Conservation (phyloP, 768 basidiomycete species). For the Psilocybe cyanescens region DNA sequence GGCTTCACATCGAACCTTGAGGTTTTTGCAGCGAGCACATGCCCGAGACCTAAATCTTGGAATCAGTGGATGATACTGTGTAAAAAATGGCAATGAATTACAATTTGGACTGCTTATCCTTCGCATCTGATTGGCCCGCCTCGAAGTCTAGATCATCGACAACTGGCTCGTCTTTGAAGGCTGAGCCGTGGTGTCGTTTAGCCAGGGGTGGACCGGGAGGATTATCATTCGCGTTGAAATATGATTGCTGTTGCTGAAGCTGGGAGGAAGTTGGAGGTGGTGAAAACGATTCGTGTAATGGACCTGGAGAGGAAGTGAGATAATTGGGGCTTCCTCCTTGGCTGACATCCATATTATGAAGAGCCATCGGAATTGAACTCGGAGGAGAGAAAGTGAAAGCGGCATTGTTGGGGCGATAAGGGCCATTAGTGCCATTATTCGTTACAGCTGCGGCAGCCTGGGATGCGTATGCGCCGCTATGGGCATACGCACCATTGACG, state of each 20-base stretch:
- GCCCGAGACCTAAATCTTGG: slow-evolving; percentile 52
- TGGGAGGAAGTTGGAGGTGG: slow-evolving; percentile 16
- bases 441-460: slow-evolving; percentile 11
- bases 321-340: slow-evolving; percentile 13
- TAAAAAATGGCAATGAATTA: slow-evolving; percentile 23
- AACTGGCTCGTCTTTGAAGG: slow-evolving; percentile 32
- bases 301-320: slow-evolving; percentile 27
- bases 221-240: slow-evolving; percentile 22
- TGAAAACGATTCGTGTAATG: slow-evolving; percentile 30
- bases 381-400: slow-evolving; percentile 16
- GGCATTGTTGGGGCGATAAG: slow-evolving; percentile 18
- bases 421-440: slow-evolving; percentile 4
- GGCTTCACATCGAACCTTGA: slow-evolving; percentile 79
- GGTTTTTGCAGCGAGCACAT: slow-evolving; percentile 70
- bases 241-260: slow-evolving; percentile 21
- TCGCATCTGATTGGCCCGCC: slow-evolving; percentile 32
- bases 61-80: slow-evolving; percentile 11
- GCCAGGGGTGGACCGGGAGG: slow-evolving; percentile 24
- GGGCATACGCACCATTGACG: slow-evolving; percentile 14
- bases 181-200: slow-evolving; percentile 40
- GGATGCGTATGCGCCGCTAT: slow-evolving; percentile 15
- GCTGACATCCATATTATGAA: slow-evolving; percentile 4
- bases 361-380: neutral
- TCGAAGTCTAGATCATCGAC: slow-evolving; percentile 43
- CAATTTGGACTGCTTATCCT: slow-evolving; percentile 48